Evolutionary conservation across 2,329 filamentous ascomycete genomes (phyloP).

Genomic region (Parascedosporium putredinis): DNA sequence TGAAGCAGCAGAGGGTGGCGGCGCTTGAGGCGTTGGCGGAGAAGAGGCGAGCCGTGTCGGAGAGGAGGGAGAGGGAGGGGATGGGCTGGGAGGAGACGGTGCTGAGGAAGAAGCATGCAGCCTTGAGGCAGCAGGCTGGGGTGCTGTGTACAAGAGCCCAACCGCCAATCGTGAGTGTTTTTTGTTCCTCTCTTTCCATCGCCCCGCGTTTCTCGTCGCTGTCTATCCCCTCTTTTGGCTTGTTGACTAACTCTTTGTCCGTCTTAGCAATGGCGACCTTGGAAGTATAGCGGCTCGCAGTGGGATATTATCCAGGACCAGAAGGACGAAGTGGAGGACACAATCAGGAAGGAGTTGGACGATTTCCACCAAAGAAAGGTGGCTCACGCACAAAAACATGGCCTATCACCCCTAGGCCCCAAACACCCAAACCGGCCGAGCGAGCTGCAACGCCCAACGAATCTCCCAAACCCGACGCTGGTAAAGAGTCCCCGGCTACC

Average conservation of each 20-base stretch:
- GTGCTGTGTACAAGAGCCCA: conserved; percentile 62
- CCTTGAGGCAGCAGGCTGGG: conserved; percentile 59
- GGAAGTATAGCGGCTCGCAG: conserved; percentile 60
- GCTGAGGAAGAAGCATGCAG: conserved; percentile 64
- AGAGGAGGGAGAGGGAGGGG: conserved; percentile 57
- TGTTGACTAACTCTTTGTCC: neutral
- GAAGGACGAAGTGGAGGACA: conserved; percentile 51
- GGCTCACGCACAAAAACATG: conserved; percentile 22
- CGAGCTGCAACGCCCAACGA: neutral
- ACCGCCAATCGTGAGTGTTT: conserved; percentile 67
- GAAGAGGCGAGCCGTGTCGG: conserved; percentile 51
- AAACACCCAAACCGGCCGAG: neutral
- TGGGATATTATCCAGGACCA: conserved; percentile 63
- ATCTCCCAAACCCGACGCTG: conserved; percentile 7
- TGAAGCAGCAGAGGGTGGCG: conserved; percentile 61
- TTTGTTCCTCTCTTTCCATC: too few species aligned
- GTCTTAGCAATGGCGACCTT: conserved; percentile 72
- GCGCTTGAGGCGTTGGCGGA: conserved; percentile 57
- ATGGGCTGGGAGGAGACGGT: conserved; percentile 64
- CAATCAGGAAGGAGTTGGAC: conserved; percentile 53
- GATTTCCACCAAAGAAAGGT: conserved; percentile 47
- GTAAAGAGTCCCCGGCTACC: too few species aligned
- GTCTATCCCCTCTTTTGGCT: neutral
- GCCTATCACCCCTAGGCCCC: conserved; percentile 7
- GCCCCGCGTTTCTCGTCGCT: too few species aligned